Evolutionary conservation across 768 basidiomycete species (phyloP).

Genomic region (Termitomyces sp.): DNA sequence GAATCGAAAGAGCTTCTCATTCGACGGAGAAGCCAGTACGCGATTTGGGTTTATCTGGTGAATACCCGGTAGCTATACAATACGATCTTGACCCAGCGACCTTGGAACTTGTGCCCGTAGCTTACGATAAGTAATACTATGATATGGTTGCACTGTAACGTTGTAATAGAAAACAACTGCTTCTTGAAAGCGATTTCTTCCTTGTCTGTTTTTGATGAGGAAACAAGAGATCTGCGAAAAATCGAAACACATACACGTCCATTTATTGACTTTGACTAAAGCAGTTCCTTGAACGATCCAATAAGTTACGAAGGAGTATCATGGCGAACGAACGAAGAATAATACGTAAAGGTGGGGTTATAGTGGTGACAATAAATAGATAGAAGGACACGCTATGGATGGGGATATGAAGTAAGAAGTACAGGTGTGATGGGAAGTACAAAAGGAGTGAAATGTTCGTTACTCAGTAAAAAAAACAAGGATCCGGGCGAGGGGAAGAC

Average conservation of each 20-base stretch:
- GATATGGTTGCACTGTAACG: too few species aligned
- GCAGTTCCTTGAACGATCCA: not conserved
- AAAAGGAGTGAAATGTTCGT: not conserved
- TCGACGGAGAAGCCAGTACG: not conserved
- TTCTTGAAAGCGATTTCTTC: too few species aligned
- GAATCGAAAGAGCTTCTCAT: not conserved
- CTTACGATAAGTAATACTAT: too few species aligned
- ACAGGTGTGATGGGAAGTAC: not conserved
- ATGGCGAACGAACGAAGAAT: not conserved
- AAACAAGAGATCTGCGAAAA: too few species aligned
- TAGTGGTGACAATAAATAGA: not conserved
- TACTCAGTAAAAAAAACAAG: not conserved
- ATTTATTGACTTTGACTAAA: not conserved
- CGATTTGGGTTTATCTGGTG: not conserved
- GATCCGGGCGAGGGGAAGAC: not conserved
- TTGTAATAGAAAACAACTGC: too few species aligned
- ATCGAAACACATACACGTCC: too few species aligned
- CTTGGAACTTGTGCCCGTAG: too few species aligned
- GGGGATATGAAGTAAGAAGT: not conserved
- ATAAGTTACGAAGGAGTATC: not conserved
- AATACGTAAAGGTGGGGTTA: not conserved
- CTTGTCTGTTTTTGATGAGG: too few species aligned
- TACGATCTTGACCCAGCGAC: not conserved
- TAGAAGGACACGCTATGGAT: not conserved
- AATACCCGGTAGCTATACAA: not conserved